These are phyloP conservation scores for Breynia disticha DNA, from an alignment of 441 rosid species.

Conservation along the genomic window DNA sequence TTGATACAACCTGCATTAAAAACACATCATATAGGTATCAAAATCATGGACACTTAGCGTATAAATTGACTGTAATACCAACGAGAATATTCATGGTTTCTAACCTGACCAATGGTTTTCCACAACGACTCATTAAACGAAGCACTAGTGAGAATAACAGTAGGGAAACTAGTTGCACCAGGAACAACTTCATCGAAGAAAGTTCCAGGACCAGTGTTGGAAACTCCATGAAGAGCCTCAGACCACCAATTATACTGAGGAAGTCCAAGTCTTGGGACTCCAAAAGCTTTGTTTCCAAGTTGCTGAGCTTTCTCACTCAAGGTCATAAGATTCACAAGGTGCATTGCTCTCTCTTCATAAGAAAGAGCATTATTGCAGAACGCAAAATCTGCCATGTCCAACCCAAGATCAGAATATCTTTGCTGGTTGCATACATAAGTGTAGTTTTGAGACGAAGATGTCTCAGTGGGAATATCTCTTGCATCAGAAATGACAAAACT, in stretches of 20 bases:
- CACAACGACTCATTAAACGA: slow-evolving; percentile 46
- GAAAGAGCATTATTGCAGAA: slow-evolving; percentile 39
- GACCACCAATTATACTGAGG: slow-evolving; percentile 61
- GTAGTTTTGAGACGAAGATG: slow-evolving; percentile 4
- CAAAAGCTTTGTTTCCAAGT: slow-evolving; percentile 27
- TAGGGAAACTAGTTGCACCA: slow-evolving; percentile 68
- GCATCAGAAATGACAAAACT: too few relatives aligned
- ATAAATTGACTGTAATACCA: too few relatives aligned
- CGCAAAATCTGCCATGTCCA: slow-evolving; percentile 27
- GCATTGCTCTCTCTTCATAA: slow-evolving; percentile 29
- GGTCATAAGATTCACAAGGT: slow-evolving; percentile 38
- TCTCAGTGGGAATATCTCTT: too few relatives aligned
- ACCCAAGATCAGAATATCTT: slow-evolving; percentile 8
- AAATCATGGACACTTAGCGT: slow-evolving; percentile 14
- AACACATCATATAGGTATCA: too few relatives aligned
- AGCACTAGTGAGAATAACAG: slow-evolving; percentile 49
- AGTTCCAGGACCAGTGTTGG: slow-evolving; percentile 26
- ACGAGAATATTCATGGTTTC: too few relatives aligned
- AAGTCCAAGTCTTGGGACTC: slow-evolving; percentile 40
- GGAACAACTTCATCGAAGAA: slow-evolving; percentile 33
- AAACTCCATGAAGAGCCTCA: slow-evolving; percentile 68
- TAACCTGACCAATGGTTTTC: slow-evolving; percentile 20
- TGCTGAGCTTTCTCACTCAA: slow-evolving; percentile 46
- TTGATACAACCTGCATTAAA: slow-evolving; percentile 38
- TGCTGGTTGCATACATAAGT: slow-evolving; percentile 18